Evolutionary conservation across 305 asterid genomes (phyloP).

Genomic region (Solanum hybrid): DNA sequence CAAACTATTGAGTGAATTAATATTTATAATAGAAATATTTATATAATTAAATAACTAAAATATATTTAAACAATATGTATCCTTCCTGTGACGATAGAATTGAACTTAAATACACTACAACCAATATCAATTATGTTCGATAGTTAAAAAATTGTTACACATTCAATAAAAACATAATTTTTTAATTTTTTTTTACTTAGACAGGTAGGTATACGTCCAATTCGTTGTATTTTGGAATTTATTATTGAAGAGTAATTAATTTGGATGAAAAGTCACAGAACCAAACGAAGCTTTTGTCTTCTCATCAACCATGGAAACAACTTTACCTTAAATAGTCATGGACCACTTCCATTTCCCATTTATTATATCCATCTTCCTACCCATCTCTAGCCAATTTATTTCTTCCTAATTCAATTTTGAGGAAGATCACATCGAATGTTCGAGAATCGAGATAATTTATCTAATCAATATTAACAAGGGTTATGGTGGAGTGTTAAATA

Average conservation of each 20-base stretch:
- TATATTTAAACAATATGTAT: too few relatives aligned
- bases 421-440: neutral
- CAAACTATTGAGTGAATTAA: neutral
- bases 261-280: neutral
- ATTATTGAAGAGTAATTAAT: neutral
- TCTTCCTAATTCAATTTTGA: neutral
- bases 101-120: neutral
- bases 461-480: neutral
- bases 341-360: conserved; percentile 14
- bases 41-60: too few relatives aligned
- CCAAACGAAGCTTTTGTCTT: neutral
- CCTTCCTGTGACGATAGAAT: neutral
- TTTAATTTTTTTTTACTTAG: too few relatives aligned
- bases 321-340: conserved; percentile 9
- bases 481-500: too few relatives aligned
- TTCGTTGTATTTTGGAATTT: neutral
- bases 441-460: neutral
- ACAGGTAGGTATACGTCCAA: neutral
- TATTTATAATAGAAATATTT: too few relatives aligned
- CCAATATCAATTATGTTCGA: neutral
- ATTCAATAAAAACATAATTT: too few relatives aligned
- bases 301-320: conserved; percentile 1
- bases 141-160: neutral
- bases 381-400: neutral
- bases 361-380: conserved; percentile 5